Base-by-base conservation (phyloP, 2,329 filamentous ascomycete species). In the Aurifilum marmelostoma region DNA sequence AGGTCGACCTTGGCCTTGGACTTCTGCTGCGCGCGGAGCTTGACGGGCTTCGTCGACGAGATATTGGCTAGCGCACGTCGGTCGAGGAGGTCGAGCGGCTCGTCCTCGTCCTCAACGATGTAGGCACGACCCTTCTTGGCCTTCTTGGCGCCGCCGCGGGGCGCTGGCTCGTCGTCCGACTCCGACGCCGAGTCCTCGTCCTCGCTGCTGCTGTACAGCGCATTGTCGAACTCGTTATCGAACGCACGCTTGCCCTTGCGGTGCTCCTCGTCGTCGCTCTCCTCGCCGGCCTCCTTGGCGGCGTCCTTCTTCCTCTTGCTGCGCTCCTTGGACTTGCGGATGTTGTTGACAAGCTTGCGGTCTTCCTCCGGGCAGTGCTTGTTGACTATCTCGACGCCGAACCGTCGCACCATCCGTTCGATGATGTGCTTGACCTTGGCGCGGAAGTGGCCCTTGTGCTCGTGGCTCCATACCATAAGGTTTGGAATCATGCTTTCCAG, bases 371-470 rank as follows among this genome's bases (percentile, higher is more conserved):
- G 95, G 69, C 92, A 94, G 78, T 92, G 85, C 73, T 88, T 88
- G 80, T 96, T 92, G 16, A 99, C 88, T 39, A 88, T 80, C 2
- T 95, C 91, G 60, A 92, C 91, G 62, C 96, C 94, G 76, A 97
- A 98, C 68, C 95, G 89, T 62, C 95, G 89, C 29, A 98, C 91
- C 87, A 97, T 93, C 65, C 96, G 89, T 82, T 99, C 96, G 21
- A 99, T 83, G 72, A 99, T 98, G 77, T 97, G 94, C 88, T 97
- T 98, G 74, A 99, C 94, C 84, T 98, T 99, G 63, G 92, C 91
- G 76, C 95, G 93, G 83, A 99, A 96, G 78, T 97, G 94, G 16
- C 94, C 94, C 83, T 98, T 98, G 84, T 99, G 97, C 80, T 99
- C 96, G 79, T 97, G 93, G 77, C 92, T 94, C 95, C 96, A 99